Evolutionary conservation across 148 eudicot genomes (phyloP), one percentile per base, ranked within the genome.

Genomic region (Beta vulgaris): DNA sequence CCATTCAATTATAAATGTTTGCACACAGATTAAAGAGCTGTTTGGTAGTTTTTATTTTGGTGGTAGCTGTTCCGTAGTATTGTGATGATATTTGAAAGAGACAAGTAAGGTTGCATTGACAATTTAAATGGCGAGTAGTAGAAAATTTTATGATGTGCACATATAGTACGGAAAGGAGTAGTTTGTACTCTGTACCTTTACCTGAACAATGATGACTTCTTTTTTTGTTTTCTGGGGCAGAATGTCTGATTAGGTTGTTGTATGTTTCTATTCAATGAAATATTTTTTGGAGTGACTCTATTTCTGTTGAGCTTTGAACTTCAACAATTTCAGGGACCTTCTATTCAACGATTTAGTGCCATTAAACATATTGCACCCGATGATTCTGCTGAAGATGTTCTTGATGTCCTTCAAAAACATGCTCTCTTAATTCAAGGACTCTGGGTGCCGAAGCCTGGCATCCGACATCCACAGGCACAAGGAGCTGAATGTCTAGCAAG

Each of bases 391-490:
- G 90, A 87, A 80, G 92, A 83, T 61, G 79, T 92, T 81, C 79
- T 95, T 61, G 78, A 28, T 68, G 79, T 82, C 42, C 82, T 95
- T 71, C 82, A 82, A 81, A 75, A 84, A 71, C 64, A 68, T 76
- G 93, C 91, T 81, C 59, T 40, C 65, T 84, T 95, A 82, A 88
- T 95, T 60, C 98, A 95, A 82, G 98, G 98, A 42, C 80, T 84
- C 11, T 95, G 98, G 98, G 91, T 92, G 72, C 83, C 86, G 36
- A 95, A 86, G 82, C 83, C 86, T 63, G 3, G 57, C 2, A 62
- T 86, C 62, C 78, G 86, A 61, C 36, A 63, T 77, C 79, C 77
- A 65, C 76, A 68, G 62, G 62, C 75, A 46, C 25, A 6, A 0
- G 84, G 80, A 37, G 1, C 11, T 74, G 83, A 82, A 19, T 28